These are phyloP conservation scores for Jaltomata sinuosa DNA, from an alignment of 257 asterid species.

Conservation along the genomic window DNA sequence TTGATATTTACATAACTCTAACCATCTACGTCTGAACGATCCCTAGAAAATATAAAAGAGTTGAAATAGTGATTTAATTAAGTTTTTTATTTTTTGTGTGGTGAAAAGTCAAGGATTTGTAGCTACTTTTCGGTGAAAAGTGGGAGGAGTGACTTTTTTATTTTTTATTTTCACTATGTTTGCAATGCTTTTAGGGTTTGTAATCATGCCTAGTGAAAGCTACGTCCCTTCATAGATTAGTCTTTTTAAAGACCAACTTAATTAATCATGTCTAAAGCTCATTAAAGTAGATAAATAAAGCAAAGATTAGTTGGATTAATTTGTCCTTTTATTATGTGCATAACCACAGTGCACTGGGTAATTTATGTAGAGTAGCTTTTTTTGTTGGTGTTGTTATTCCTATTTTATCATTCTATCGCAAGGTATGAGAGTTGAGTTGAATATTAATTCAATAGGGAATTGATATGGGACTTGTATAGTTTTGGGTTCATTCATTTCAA, in stretches of 20 bases:
- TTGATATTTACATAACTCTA: too few relatives aligned
- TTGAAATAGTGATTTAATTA: not conserved
- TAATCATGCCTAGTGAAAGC: slow-evolving; percentile 62
- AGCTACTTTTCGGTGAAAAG: slow-evolving; percentile 82
- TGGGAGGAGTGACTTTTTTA: slow-evolving; percentile 6
- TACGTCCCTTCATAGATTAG: slow-evolving; percentile 1
- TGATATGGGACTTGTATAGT: not conserved
- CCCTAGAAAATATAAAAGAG: not conserved
- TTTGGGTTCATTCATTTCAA: not conserved
- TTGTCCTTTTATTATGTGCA: not conserved
- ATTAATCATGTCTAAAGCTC: not conserved
- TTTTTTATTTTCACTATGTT: slow-evolving; percentile 8
- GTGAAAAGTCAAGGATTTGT: not conserved
- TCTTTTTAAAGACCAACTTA: not conserved
- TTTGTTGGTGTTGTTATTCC: not conserved
- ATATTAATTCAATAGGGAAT: not conserved
- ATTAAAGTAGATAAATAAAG: not conserved
- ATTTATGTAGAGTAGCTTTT: not conserved
- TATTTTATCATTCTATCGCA: not conserved
- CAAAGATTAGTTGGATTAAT: not conserved
- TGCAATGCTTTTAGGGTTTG: slow-evolving; percentile 59
- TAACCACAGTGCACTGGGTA: not conserved
- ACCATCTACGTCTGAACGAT: too few relatives aligned
- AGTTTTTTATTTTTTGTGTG: not conserved
- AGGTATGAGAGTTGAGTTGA: not conserved